These are phyloP conservation scores for Centrapalus pauciflorus DNA, from an alignment of 129 eudicot species.

Conservation along the genomic window DNA sequence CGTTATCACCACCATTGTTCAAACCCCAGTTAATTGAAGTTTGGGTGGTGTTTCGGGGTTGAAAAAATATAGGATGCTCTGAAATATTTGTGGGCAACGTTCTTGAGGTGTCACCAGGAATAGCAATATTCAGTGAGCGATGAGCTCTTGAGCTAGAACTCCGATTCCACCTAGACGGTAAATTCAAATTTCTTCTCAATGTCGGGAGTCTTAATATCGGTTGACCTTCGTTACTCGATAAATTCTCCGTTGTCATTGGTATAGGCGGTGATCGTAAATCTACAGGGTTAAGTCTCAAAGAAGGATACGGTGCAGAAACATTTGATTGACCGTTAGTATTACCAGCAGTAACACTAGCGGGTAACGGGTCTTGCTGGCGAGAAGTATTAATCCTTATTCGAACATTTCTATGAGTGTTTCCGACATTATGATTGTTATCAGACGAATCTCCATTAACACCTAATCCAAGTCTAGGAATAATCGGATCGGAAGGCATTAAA, in stretches of 20 bases:
- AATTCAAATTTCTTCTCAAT: conserved; percentile 39
- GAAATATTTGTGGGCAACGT: conserved; percentile 47
- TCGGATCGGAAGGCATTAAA: conserved; percentile 25
- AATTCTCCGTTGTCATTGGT: conserved; percentile 8
- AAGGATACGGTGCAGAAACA: conserved; percentile 29
- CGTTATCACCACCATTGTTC: conserved; percentile 26
- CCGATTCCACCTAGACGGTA: conserved; percentile 52
- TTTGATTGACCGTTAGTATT: conserved; percentile 24
- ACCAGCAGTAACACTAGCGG: conserved; percentile 6
- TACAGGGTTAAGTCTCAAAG: conserved; percentile 36
- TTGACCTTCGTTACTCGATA: conserved; percentile 28
- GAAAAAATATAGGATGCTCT: conserved; percentile 64
- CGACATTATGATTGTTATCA: conserved; percentile 35
- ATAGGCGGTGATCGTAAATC: conserved; percentile 33
- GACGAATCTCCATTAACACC: conserved; percentile 40
- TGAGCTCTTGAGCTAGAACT: conserved; percentile 50
- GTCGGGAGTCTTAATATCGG: conserved; percentile 34
- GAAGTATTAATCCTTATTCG: conserved; percentile 54
- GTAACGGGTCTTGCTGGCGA: conserved; percentile 42
- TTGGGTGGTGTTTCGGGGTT: conserved; percentile 37
- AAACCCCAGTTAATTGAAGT: conserved; percentile 40
- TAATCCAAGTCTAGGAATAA: conserved; percentile 49
- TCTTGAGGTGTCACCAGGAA: conserved; percentile 41
- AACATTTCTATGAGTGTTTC: conserved; percentile 53
- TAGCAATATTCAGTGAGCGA: conserved; percentile 28